phyloP scores from a whole-genome alignment of 768 basidiomycete species.

The Saitozyma podzolica region DNA sequence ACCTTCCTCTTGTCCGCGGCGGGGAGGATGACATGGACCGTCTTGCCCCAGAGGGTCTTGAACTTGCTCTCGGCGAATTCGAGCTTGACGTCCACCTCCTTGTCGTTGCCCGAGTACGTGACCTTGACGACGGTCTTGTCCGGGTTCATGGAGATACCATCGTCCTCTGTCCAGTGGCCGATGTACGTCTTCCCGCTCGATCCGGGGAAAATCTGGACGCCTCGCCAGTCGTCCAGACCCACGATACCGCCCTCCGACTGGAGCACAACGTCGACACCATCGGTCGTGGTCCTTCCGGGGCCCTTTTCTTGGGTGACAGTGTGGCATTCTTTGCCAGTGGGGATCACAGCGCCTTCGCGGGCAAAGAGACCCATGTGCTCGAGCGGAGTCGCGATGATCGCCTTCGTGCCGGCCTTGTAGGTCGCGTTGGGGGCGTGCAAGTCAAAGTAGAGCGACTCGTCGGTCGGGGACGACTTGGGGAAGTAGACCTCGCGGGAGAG shows the following conservation, averaged over 20 bases:
- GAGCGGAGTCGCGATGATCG: conserved; percentile 42
- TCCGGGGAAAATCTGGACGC: conserved; percentile 49
- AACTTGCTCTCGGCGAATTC: conserved; percentile 37
- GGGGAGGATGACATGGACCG: conserved; percentile 40
- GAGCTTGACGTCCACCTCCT: conserved; percentile 30
- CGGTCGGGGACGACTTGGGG: conserved; percentile 34
- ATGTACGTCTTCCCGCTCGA: conserved; percentile 11
- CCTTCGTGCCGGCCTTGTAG: conserved; percentile 31
- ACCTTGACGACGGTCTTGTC: conserved; percentile 35
- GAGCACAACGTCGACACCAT: conserved; percentile 42
- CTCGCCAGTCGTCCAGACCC: conserved; percentile 51
- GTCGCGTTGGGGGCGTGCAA: conserved; percentile 27
- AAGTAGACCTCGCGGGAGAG: conserved; percentile 46
- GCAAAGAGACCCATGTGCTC: conserved; percentile 49
- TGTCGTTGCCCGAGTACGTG: conserved; percentile 22
- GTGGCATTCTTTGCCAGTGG: conserved; percentile 42
- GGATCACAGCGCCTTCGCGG: conserved; percentile 47
- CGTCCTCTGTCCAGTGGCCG: conserved; percentile 51
- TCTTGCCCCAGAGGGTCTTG: conserved; percentile 40
- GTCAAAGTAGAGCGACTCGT: conserved; percentile 44
- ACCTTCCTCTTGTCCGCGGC: conserved; percentile 39
- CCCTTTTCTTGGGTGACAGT: conserved; percentile 46
- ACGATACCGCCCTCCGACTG: conserved; percentile 45
- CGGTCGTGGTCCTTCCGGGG: conserved; percentile 33
- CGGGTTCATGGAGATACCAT: conserved; percentile 44